Percentiles rank a stretch among this genome's conserved stretches.
These are phyloP conservation scores for Obba rivulosa DNA, from an alignment of 768 basidiomycete species.

Conservation along the genomic window DNA sequence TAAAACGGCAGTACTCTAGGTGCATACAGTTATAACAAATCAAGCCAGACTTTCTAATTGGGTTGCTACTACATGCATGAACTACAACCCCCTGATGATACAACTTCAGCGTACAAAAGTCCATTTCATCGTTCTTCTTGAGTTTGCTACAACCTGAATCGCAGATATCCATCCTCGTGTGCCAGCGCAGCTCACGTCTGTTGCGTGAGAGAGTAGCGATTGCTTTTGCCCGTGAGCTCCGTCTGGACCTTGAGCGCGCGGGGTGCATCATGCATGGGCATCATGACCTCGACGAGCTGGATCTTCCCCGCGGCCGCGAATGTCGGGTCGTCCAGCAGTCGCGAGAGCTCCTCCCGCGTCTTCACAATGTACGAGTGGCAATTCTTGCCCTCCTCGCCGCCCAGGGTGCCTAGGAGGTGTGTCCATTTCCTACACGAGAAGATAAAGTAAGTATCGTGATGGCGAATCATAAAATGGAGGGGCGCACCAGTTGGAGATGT, in stretches of 20 bases:
- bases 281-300: constrained; percentile 77
- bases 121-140: too few relatives aligned
- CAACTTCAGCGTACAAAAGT: too few relatives aligned
- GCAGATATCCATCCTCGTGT: too few relatives aligned
- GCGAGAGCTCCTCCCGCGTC: constrained; percentile 61
- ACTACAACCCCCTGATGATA: too few relatives aligned
- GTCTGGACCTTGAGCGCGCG: constrained; percentile 51
- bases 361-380: constrained; percentile 62
- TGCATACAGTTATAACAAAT: too few relatives aligned
- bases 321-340: constrained; percentile 53
- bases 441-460: background rate
- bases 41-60: too few relatives aligned
- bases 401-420: constrained; percentile 53
- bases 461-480: background rate
- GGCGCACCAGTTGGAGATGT: constrained; percentile 67
- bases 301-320: constrained; percentile 65
- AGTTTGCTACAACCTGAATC: too few relatives aligned
- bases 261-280: constrained; percentile 72
- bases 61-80: too few relatives aligned
- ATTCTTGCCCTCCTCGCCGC: constrained; percentile 43
- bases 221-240: constrained; percentile 48
- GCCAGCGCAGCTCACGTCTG: too few relatives aligned
- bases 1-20: too few relatives aligned
- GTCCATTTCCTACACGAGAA: constrained; percentile 50
- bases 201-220: constrained; percentile 30